phyloP scores from a whole-genome alignment of 1,284 basidiomycete genomes.

The Fistulina hepatica region DNA sequence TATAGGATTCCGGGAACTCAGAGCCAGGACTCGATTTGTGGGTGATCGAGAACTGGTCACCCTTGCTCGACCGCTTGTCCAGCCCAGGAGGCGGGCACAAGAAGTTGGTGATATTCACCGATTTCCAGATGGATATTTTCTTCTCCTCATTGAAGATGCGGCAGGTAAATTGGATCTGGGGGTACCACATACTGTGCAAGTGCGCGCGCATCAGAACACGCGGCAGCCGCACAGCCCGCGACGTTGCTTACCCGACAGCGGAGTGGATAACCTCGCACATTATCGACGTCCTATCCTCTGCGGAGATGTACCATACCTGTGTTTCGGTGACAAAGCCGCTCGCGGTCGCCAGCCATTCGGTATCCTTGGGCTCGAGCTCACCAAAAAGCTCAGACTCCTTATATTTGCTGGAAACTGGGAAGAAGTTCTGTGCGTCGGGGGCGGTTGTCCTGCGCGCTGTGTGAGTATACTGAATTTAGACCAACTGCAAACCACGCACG shows the following conservation, averaged over 20 bases:
- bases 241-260: slow-evolving; percentile 65
- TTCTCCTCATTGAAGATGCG: slow-evolving; percentile 81
- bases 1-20: slow-evolving; percentile 67
- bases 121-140: slow-evolving; percentile 77
- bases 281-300: slow-evolving; percentile 74
- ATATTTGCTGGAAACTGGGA: slow-evolving; percentile 56
- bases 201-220: not conserved
- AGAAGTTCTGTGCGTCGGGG: slow-evolving; percentile 63
- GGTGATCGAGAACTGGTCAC: slow-evolving; percentile 82
- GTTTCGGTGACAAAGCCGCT: slow-evolving; percentile 86
- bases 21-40: slow-evolving; percentile 54
- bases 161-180: slow-evolving; percentile 93
- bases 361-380: slow-evolving; percentile 61
- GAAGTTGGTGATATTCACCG: slow-evolving; percentile 82
- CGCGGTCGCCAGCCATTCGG: slow-evolving; percentile 71
- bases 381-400: slow-evolving; percentile 54
- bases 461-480: slow-evolving; percentile 15
- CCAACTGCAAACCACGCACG: slow-evolving; percentile 40
- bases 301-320: slow-evolving; percentile 79
- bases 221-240: not conserved
- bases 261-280: slow-evolving; percentile 96
- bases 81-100: slow-evolving; percentile 58
- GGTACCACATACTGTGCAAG: slow-evolving; percentile 69
- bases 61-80: slow-evolving; percentile 84
- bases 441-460: slow-evolving; percentile 33